Evolutionary conservation across 306 rosid genomes (phyloP), one percentile per base, ranked within the genome.

Genomic region (Cucumis hystrix): DNA sequence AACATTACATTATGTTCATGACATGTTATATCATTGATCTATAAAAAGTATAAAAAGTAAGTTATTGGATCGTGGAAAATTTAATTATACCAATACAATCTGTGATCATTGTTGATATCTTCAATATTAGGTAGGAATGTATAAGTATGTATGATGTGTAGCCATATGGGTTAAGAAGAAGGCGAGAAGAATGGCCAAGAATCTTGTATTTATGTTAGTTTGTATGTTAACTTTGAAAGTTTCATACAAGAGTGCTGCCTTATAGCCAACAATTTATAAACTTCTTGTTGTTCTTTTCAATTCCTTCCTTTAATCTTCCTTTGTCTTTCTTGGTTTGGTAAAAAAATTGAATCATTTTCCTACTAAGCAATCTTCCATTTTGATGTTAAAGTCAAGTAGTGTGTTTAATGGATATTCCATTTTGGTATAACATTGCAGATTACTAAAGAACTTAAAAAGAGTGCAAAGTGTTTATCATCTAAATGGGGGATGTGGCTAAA

Each of bases 401-500:
- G 37, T 33, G 37, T 33, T 33, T 33, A 33, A 33, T 33, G 37
- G 37, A 33, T 33, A 33, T 33, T 33, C 37, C 37, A 33, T 33
- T 33, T 33, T 33, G 37, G 5, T 33, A 25, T 21, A 72, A 51
- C 43, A 51, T 30, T 16, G 2, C 75, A 70, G 75, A 47, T 43
- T 70, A 40, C 39, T 30, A 28, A 72, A 47, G 10, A 72, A 51
- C 40, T 28, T 28, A 28, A 28, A 28, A 28, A 28, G 30, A 28
- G 30, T 28, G 30, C 3, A 41, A 21, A 28, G 61, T 15, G 43
- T 72, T 72, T 16, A 51, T 15, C 43, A 16, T 61, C 77, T 80
- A 92, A 92, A 96, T 96, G 99, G 99, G 92, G 75, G 97, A 96
- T 52, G 97, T 91, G 56, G 92, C 91, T 7, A 92, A 92, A 87